Percentiles rank a stretch among this genome's conserved stretches.
Conservation (phyloP, 83 land plant species). For the Thuja plicata region DNA sequence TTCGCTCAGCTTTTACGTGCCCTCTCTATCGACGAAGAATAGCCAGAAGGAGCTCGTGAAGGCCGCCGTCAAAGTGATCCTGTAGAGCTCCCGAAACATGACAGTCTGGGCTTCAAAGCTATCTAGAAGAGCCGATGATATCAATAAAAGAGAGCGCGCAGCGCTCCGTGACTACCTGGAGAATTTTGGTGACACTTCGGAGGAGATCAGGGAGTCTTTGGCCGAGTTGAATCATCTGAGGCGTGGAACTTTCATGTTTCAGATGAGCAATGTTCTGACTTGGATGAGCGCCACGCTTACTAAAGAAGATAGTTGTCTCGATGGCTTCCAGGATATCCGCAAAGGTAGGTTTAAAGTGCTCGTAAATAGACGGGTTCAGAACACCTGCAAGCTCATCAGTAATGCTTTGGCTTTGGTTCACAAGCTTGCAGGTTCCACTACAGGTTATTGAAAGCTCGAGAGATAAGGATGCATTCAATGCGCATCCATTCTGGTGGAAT, state of each 20-base stretch:
- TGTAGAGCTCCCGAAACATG: slow-evolving; percentile 21
- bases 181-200: slow-evolving; percentile 2
- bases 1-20: slow-evolving; percentile 15
- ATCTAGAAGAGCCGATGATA: background rate
- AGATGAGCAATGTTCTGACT: slow-evolving; percentile 14
- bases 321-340: slow-evolving; percentile 1
- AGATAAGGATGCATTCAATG: too few species aligned
- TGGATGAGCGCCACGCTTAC: slow-evolving; percentile 17
- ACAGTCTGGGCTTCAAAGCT: slow-evolving; percentile 24
- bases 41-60: slow-evolving; percentile 3
- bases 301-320: background rate
- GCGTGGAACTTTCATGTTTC: background rate
- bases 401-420: background rate
- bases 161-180: slow-evolving; percentile 21
- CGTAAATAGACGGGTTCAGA: background rate
- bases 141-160: background rate
- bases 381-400: background rate
- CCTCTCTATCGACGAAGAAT: background rate
- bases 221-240: slow-evolving; percentile 11
- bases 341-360: background rate
- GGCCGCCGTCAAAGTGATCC: slow-evolving; percentile 26
- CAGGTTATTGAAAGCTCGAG: background rate
- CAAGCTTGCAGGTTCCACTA: background rate
- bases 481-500: too few species aligned
- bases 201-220: slow-evolving; percentile 14